Evolutionary conservation across 1,139 yeast genomes (phyloP).

Genomic region (Yamadazyma dushanensis): DNA sequence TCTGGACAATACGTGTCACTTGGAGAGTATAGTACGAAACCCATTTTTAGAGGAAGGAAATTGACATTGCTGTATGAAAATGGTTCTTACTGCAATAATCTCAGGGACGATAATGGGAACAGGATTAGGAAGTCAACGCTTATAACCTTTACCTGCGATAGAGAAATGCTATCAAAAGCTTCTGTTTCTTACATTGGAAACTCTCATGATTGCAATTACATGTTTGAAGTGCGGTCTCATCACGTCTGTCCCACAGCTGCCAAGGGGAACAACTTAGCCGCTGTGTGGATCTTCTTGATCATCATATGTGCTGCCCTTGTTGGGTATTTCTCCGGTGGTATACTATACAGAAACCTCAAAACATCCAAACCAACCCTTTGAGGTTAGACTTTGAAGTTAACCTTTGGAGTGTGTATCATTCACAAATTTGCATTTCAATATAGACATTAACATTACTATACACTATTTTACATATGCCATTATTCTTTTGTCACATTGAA

Average conservation of each 20-base stretch:
- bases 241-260: slow-evolving; percentile 87
- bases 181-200: slow-evolving; percentile 70
- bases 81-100: slow-evolving; percentile 63
- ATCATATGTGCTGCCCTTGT: slow-evolving; percentile 54
- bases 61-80: slow-evolving; percentile 67
- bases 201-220: slow-evolving; percentile 73
- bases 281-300: slow-evolving; percentile 58
- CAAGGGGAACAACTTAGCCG: slow-evolving; percentile 53
- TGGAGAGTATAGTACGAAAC: slow-evolving; percentile 61
- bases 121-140: slow-evolving; percentile 60
- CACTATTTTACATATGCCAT: neutral
- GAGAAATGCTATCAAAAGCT: slow-evolving; percentile 68
- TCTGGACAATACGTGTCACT: slow-evolving; percentile 58
- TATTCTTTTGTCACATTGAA: slow-evolving; percentile 8
- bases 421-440: neutral
- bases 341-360: slow-evolving; percentile 38
- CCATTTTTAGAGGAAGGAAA: slow-evolving; percentile 70
- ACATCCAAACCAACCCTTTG: neutral
- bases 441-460: neutral
- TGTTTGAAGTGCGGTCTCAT: slow-evolving; percentile 82
- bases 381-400: neutral
- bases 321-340: slow-evolving; percentile 58
- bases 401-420: neutral
- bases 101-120: slow-evolving; percentile 37
- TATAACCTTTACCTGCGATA: slow-evolving; percentile 76